Base-by-base conservation (phyloP, 2,329 filamentous ascomycete genomes). In the Alternaria novae-zelandiae region DNA sequence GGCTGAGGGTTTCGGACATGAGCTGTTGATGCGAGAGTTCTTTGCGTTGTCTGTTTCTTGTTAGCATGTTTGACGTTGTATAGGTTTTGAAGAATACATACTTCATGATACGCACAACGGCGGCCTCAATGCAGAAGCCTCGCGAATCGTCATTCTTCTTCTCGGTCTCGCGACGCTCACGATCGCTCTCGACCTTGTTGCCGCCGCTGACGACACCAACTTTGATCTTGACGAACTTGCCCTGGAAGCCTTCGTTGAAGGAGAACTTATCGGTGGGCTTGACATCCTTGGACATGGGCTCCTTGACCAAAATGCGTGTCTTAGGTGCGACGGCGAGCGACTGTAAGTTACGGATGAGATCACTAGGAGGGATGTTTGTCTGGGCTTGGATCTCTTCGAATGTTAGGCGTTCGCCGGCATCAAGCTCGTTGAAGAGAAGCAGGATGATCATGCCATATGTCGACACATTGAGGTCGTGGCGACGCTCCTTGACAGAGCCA, bases 371-470 rank as follows among this genome's bases (percentile, higher is more conserved):
- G 26, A 98, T 96, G 69, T 90, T 92, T 1, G 94, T 97, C 70
- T 86, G 86, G 6, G 88, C 89, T 76, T 96, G 91, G 26, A 98
- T 96, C 66, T 97, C 92, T 59, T 96, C 91, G 61, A 86, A 89
- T 0, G 84, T 87, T 8, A 90, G 75, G 20, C 79, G 82, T 57
- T 84, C 78, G 28, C 82, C 83, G 1, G 81, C 71, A 3, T 83
- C 79, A 0, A 96, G 74, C 41, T 95, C 89, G 74, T 98, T 98
- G 85, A 98, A 99, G 0, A 97, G 87, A 47, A 97, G 80, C 20
- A 99, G 81, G 23, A 98, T 89, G 20, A 97, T 83, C 92, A 98
- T 97, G 72, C 90, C 93, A 77, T 96, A 96, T 0, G 96, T 98
- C 2, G 94, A 91, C 20, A 97, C 94, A 65, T 94, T 97, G 59